Base-by-base conservation (phyloP, 441 rosid species). In the Arabidopsis hybrid region DNA sequence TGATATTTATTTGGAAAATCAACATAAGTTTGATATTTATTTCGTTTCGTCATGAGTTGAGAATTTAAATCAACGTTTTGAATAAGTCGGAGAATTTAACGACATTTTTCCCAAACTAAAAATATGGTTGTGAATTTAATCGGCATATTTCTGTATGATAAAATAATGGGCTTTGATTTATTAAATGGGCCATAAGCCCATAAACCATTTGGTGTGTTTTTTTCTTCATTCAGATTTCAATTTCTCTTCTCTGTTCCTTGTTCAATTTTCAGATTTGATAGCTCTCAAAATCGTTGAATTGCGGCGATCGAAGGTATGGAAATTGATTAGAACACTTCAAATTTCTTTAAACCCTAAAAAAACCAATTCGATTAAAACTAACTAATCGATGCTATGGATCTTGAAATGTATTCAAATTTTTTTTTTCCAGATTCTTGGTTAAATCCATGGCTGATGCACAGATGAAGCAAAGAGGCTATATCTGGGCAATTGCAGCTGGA, bases 401-500 rank as follows among this genome's bases (percentile, higher is more conserved):
- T 8, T 26, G 29, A 26, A 26, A 26, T 26, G 4, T 3, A 12
- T 65, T 12, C 69, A 34, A 52, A 0, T 14, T 3, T 34, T 36
- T 26, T 26, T 26, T 26, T 26, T 26, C 29, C 4, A 26, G 29
- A 26, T 1, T 26, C 29, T 26, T 26, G 57, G 39, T 8, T 40
- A 18, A 49, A 60, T 70, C 67, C 13, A 70, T 76, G 80, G 67
- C 62, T 38, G 72, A 70, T 76, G 40, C 21, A 64, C 42, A 72
- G 5, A 6, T 69, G 32, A 78, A 78, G 81, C 55, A 73, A 52
- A 71, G 69, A 80, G 97, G 98, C 14, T 91, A 91, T 65, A 77
- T 75, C 8, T 93, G 91, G 94, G 96, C 96, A 46, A 63, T 87
- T 47, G 69, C 82, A 13, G 96, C 96, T 18, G 95, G 97, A 8